phyloP scores from a whole-genome alignment of 140 eudicot species.

The Oenanthe javanica region DNA sequence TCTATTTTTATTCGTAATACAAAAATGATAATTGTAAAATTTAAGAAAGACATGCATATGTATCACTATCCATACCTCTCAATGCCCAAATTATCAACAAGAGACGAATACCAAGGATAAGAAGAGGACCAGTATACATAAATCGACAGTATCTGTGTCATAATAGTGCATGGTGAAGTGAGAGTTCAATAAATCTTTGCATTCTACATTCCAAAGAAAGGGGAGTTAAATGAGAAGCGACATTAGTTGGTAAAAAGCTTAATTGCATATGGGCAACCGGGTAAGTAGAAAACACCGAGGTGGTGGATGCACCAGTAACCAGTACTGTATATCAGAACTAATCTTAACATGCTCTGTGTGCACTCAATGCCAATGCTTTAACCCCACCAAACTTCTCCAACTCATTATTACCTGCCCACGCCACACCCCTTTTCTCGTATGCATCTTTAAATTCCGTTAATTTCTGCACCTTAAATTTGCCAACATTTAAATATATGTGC shows the following conservation, averaged over 20 bases:
- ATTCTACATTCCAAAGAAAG: not conserved
- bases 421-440: not conserved
- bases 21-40: no score
- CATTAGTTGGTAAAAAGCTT: not conserved
- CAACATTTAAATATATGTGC: not conserved
- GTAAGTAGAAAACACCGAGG: no score
- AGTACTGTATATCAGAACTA: not conserved
- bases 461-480: not conserved
- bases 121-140: no score
- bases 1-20: no score
- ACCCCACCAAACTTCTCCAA: constrained; percentile 5
- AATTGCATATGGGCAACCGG: not conserved
- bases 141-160: no score
- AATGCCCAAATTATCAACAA: no score
- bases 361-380: not conserved
- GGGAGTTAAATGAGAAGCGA: constrained; percentile 1
- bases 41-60: no score
- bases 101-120: no score
- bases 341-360: not conserved
- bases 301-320: not conserved
- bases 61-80: no score
- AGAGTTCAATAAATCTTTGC: not conserved
- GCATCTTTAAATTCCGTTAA: not conserved
- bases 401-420: not conserved
- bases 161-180: not conserved